Conservation (phyloP, 1,284 basidiomycete species). For the Polyporus tsugae region DNA sequence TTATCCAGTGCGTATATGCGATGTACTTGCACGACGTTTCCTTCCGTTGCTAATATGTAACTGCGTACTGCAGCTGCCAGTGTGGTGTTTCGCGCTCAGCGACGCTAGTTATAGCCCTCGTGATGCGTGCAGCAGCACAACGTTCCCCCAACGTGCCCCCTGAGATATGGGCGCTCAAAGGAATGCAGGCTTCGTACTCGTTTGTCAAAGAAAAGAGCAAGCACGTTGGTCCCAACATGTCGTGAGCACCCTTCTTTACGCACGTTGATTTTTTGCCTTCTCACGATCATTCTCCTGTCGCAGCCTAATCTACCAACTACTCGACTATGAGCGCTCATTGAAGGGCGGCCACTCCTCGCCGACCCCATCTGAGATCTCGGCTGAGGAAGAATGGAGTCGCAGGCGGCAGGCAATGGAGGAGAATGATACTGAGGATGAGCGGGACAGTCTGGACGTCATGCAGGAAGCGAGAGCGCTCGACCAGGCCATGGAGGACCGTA, state of each 20-base stretch:
- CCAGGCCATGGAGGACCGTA: slow-evolving; percentile 84
- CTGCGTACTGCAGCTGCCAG: slow-evolving; percentile 74
- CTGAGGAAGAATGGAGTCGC: slow-evolving; percentile 86
- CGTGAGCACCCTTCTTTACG: slow-evolving; percentile 63
- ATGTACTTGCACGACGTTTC: slow-evolving; percentile 20
- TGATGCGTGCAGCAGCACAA: slow-evolving; percentile 91
- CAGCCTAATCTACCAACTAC: slow-evolving; percentile 95
- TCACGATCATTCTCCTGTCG: slow-evolving; percentile 24
- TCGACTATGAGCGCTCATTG: slow-evolving; percentile 91
- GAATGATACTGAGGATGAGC: slow-evolving; percentile 56
- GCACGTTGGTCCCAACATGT: slow-evolving; percentile 95
- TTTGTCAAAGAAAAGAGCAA: slow-evolving; percentile 90
- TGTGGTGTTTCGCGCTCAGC: slow-evolving; percentile 96
- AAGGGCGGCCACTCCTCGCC: slow-evolving; percentile 59
- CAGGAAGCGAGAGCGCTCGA: slow-evolving; percentile 80
- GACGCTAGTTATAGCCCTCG: slow-evolving; percentile 91
- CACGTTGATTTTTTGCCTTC: slow-evolving; percentile 8
- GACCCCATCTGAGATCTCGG: slow-evolving; percentile 59
- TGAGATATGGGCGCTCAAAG: slow-evolving; percentile 80
- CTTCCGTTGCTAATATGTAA: slow-evolving; percentile 20
- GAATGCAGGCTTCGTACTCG: slow-evolving; percentile 94
- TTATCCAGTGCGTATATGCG: slow-evolving; percentile 82
- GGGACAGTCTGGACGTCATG: slow-evolving; percentile 66
- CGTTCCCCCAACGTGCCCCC: slow-evolving; percentile 72
- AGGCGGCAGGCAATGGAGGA: slow-evolving; percentile 74